A percentile compares a stretch with the other conserved stretches of the same genome.
Conservation (phyloP, 352 stramenopile genomes). For the Elongisporangium prolatum region DNA sequence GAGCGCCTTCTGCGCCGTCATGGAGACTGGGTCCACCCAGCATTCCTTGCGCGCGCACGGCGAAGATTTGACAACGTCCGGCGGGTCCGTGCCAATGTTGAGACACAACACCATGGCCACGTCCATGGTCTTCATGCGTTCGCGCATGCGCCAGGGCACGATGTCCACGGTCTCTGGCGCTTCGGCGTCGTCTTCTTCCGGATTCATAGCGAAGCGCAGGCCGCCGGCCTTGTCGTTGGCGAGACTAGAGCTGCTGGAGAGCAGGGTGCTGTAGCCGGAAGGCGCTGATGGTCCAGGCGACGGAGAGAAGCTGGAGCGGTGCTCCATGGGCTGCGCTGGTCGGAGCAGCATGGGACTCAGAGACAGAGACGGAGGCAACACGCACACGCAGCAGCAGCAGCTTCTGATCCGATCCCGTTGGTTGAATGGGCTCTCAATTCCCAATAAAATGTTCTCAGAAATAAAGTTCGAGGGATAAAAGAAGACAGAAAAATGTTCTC, state of each 20-base stretch:
- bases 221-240: slow-evolving; percentile 22
- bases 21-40: slow-evolving; percentile 97
- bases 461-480: not conserved
- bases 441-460: not conserved
- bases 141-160: slow-evolving; percentile 80
- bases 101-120: slow-evolving; percentile 97
- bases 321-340: not conserved
- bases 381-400: not conserved
- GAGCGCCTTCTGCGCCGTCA: slow-evolving; percentile 92
- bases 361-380: not conserved
- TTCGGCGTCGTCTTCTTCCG: slow-evolving; percentile 19
- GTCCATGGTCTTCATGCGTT: slow-evolving; percentile 90
- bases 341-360: not conserved
- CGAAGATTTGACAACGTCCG: slow-evolving; percentile 95
- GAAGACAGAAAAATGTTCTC: not conserved
- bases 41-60: slow-evolving; percentile 97
- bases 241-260: not conserved
- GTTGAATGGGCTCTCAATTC: not conserved
- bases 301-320: not conserved
- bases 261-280: not conserved
- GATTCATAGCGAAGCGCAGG: slow-evolving; percentile 58
- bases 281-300: not conserved
- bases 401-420: not conserved
- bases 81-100: slow-evolving; percentile 98
- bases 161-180: slow-evolving; percentile 33